Base-by-base conservation (phyloP, 2,329 filamentous ascomycete species). In the Fusarium chaquense region DNA sequence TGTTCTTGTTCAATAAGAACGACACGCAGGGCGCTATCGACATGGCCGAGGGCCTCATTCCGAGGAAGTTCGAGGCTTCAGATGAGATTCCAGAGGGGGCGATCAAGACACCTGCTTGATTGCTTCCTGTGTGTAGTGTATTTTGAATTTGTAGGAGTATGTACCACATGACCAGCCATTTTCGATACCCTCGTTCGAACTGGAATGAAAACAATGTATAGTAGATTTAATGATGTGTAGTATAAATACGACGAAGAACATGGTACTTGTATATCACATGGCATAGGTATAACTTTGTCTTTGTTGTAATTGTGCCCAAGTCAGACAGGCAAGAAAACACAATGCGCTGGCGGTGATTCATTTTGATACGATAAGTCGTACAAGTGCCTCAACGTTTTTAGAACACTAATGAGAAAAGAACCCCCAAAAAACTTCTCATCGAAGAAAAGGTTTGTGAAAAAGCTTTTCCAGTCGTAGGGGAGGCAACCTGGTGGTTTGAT, bases 1-100 rank as follows among this genome's bases (percentile, higher is more conserved):
- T 99, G 45, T 99, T 99, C 79, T 80, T 98, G 78, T 97, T 97
- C 79, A 97, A 98, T 81, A 99, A 99, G 82, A 92, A 91, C 69
- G 87, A 97, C 73, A 92, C 94, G 84, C 86, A 94, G 71, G 94
- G 95, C 3, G 95, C 95, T 16, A 94, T 98, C 70, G 82, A 83
- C 18, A 94, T 92, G 90, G 91, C 90, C 2, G 90, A 92, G 66
- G 88, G 86, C 3, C 81, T 93, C 61, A 85, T 90, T 33, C 87
- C 87, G 16, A 80, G 82, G 62, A 86, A 84, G 54, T 85, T 87
- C 69, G 86, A 88, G 76, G 79, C 85, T 1, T 83, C 83, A 44
- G 75, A 80, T n/a, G 60, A 73, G 12, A 55, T 76, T 7, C 70
- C 78, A 3, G 78, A 81, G 13, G 82, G 80, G 2, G 76, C 79